Evolutionary conservation across 345 rosid genomes (phyloP), one percentile per base, ranked within the genome.

Genomic region (Citrus mangshanensis): DNA sequence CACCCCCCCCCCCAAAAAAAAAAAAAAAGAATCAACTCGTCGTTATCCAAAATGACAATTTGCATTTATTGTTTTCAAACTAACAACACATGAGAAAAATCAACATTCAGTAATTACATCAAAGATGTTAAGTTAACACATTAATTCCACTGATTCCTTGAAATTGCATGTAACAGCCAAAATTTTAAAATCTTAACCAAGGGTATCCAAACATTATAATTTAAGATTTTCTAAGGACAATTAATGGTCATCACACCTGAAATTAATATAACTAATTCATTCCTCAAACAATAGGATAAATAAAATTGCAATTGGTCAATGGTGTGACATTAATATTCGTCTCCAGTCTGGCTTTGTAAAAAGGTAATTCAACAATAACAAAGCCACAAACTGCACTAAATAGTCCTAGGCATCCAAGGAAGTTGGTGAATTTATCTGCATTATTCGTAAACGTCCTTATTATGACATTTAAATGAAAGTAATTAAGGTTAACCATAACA

Each of bases 51-150:
- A 58, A 34, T 19, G 10, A 72, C 51, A 35, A 16, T 72, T 56
- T 72, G 76, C 76, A n/a, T 72, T 19, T 22, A 72, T 21, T 35
- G 7, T 19, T n/a, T 60, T 38, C 77, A 73, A 24, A 38, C 35
- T 2, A 6, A 37, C 75, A 72, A 21, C 14, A 34, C 38, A 58
- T 13, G 2, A 37, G 27, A 28, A 72, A 72, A 12, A 32, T 72
- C 18, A 56, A n/a, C 3, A 58, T 72, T 72, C 30, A 1, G 22
- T 12, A 6, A 56, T 6, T n/a, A 3, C 27, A 34, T 37, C 13
- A 35, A 72, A 35, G 6, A 56, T 56, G 30, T 55, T 22, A 72
- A 72, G 42, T 34, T 1, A 46, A 34, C 6, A 34, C 37, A 32
- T 28, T 1, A 72, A 46, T 46, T 46, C 51, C 51, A 46, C 55